Evolutionary conservation across 2,329 filamentous ascomycete species (phyloP), one percentile per base, ranked within the genome.

Genomic region (Pseudofabraea citricarpa): DNA sequence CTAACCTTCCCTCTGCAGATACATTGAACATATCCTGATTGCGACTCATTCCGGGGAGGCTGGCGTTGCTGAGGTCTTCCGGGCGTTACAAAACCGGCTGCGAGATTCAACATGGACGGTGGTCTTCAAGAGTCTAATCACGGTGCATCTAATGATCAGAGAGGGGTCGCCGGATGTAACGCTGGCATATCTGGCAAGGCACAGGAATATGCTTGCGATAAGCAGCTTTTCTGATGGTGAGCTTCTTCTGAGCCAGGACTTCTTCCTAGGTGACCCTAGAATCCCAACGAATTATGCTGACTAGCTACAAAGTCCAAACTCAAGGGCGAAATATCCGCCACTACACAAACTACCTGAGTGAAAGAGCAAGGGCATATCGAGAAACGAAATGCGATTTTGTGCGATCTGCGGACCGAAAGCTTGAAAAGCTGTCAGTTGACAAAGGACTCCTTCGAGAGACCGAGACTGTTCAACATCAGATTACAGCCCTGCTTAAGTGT

Each of bases 91-190:
- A 62, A 81, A 89, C 63, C 82, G 93, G 41, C 69, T 98, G 54
- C 85, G 90, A 63, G 93, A 98, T 65, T 91, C 91, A 55, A 95
- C 93, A 74, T 98, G 93, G 93, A 98, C 93, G n/a, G 90, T 97
- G 45, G 91, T 95, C 52, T 95, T 96, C 82, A 98, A 98, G 73
- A 85, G 89, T 57, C 74, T 98, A 54, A 95, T 97, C 57, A 93
- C 95, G 38, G 82, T 95, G 36, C 93, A 98, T 65, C 72, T 97
- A 49, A 97, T 98, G 93, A 93, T 98, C 62, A 81, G 93, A 55
- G 93, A 98, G 69, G 93, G 93, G 42, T 85, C 90, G 51, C 82
- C 85, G 24, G 89, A 97, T 63, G 86, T 90, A 38, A 95, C 93
- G 3, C 73, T 98, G 53, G 77, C 81, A 49, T 96, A 88, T 58